phyloP scores from a whole-genome alignment of 2,329 filamentous ascomycete genomes.

The Hypoxylon sp. region DNA sequence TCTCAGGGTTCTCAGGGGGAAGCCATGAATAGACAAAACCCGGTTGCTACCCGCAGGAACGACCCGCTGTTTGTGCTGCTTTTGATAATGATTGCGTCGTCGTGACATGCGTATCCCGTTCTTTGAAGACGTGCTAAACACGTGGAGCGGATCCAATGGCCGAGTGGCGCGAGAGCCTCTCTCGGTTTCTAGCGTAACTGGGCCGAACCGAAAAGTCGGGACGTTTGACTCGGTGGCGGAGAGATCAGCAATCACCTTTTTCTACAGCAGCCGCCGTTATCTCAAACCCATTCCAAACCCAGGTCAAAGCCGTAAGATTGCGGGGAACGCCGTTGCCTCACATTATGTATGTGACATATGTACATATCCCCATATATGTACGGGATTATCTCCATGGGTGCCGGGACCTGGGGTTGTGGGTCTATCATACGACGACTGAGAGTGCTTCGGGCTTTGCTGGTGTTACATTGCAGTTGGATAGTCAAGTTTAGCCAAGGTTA shows the following conservation, averaged over 20 bases:
- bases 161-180: conserved; percentile 22
- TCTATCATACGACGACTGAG: conserved; percentile 42
- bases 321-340: conserved; percentile 41
- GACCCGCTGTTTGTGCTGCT: conserved; percentile 18
- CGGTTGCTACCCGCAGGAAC: conserved; percentile 22
- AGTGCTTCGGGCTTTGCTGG: conserved; percentile 44
- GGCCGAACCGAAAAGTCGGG: conserved; percentile 41
- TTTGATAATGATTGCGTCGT: conserved; percentile 28
- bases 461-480: conserved; percentile 44
- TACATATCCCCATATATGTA: conserved; percentile 25
- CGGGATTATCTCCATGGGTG: conserved; percentile 20
- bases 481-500: conserved; percentile 14
- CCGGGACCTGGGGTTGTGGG: conserved; percentile 32
- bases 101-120: conserved; percentile 20
- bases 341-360: conserved; percentile 40
- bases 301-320: conserved; percentile 16
- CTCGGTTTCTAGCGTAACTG: conserved; percentile 23
- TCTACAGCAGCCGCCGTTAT: conserved; percentile 28
- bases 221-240: conserved; percentile 26
- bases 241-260: conserved; percentile 24
- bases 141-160: conserved; percentile 33
- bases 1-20: conserved; percentile 17
- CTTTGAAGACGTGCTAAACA: conserved; percentile 13
- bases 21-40: conserved; percentile 25
- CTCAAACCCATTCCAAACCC: conserved; percentile 1